These are phyloP conservation scores for Andrographis paniculata DNA, from an alignment of 305 asterid genomes.

Conservation along the genomic window DNA sequence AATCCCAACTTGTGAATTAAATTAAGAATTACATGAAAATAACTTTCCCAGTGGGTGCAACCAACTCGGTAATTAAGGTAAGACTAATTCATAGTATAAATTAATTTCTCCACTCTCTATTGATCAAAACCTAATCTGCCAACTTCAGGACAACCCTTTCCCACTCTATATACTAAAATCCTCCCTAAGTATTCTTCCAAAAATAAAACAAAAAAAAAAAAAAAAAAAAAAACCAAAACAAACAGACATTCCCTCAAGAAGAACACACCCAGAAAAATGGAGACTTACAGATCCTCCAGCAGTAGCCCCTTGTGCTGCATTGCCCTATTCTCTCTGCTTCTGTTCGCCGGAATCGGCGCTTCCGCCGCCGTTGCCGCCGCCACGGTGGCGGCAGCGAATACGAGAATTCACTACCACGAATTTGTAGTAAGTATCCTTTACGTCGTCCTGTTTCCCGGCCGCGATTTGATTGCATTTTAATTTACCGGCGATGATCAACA, in stretches of 20 bases:
- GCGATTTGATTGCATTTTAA: too few species aligned
- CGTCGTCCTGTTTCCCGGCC: neutral
- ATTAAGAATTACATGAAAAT: slow-evolving; percentile 15
- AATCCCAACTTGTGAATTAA: slow-evolving; percentile 26
- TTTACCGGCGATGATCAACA: slow-evolving; percentile 3
- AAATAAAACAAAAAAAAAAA: neutral
- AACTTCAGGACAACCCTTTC: slow-evolving; percentile 29
- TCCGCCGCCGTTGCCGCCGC: slow-evolving; percentile 21
- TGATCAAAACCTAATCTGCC: slow-evolving; percentile 38
- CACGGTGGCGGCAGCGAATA: slow-evolving; percentile 30
- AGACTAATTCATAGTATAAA: slow-evolving; percentile 26
- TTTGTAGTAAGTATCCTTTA: slow-evolving; percentile 43
- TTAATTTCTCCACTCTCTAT: too few species aligned
- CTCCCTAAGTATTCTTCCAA: neutral
- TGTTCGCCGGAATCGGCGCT: slow-evolving; percentile 19
- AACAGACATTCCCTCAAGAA: neutral
- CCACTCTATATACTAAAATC: slow-evolving; percentile 24
- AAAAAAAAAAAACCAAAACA: too few species aligned
- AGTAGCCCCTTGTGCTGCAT: slow-evolving; percentile 11
- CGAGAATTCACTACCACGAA: slow-evolving; percentile 56
- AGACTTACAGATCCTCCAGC: slow-evolving; percentile 9
- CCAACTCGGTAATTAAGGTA: slow-evolving; percentile 34
- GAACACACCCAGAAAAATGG: slow-evolving; percentile 20
- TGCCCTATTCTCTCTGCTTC: slow-evolving; percentile 22
- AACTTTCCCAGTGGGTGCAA: slow-evolving; percentile 44